A percentile compares a stretch with the other conserved stretches of the same genome.
Conservation (phyloP, 2,329 filamentous ascomycete species). For the Pezicula radicicola region DNA sequence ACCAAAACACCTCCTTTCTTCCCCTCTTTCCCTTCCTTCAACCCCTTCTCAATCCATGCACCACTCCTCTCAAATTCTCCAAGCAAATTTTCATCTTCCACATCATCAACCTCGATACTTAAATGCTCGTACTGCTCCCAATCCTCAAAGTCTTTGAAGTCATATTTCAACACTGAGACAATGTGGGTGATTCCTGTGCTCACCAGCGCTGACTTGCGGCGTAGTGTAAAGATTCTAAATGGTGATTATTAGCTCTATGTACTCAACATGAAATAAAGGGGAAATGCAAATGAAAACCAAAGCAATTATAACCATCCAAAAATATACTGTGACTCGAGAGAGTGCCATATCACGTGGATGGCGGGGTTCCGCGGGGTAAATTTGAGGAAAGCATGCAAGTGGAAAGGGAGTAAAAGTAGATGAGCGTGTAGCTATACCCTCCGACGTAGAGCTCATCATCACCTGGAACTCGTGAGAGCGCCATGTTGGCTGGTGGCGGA, state of each 20-base stretch:
- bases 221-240: slow-evolving; percentile 73
- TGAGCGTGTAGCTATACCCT: slow-evolving; percentile 52
- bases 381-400: slow-evolving; percentile 5
- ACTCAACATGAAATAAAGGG: not conserved
- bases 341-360: slow-evolving; percentile 32
- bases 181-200: slow-evolving; percentile 83
- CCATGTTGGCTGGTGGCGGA: slow-evolving; percentile 39
- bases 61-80: slow-evolving; percentile 76
- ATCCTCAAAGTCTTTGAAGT: slow-evolving; percentile 52
- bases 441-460: slow-evolving; percentile 73
- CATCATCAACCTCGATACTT: slow-evolving; percentile 83
- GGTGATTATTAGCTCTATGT: slow-evolving; percentile 12
- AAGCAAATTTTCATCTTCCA: slow-evolving; percentile 83
- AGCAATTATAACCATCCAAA: not conserved
- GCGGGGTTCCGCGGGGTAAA: slow-evolving; percentile 5
- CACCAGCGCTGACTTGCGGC: slow-evolving; percentile 65
- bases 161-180: slow-evolving; percentile 73
- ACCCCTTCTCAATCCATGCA: slow-evolving; percentile 76
- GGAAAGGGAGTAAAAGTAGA: not conserved
- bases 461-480: slow-evolving; percentile 65
- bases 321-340: not conserved
- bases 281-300: not conserved
- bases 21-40: slow-evolving; percentile 50
- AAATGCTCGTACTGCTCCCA: slow-evolving; percentile 66
- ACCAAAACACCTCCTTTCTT: slow-evolving; percentile 60